Base-by-base conservation (phyloP, 1,139 yeast species). In the Komagataea norvegica region DNA sequence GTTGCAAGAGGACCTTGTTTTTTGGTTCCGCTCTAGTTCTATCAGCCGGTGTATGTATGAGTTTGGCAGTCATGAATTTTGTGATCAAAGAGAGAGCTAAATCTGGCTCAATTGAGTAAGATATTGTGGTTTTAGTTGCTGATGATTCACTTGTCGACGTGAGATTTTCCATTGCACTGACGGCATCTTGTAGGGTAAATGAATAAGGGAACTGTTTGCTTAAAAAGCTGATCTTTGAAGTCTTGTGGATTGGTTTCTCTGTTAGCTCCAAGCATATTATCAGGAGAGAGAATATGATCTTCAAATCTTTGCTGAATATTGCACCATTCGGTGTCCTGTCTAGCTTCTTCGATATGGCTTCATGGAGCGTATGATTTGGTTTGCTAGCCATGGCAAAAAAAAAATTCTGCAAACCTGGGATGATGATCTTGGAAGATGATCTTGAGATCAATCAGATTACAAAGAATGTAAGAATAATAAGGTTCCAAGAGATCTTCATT, bases 11-110 rank as follows among this genome's bases (percentile, higher is more conserved):
- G 1, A 67, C 62, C 31, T 61, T 56, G 3, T 53, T 59, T 39
- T 70, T 70, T 2, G 79, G 68, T 32, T 55, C 62, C n/a, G 57
- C 48, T 37, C 79, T 56, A 0, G 93, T 81, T 49, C 93, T 67
- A 48, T 83, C 89, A 7, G 74, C 72, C 0, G 95, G 96, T 18
- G 79, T 74, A 54, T 88, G 95, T 9, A 89, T 49, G 5, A 88
- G 61, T 43, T 77, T 79, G 0, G 93, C 85, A 1, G 65, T 65
- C 65, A 77, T 77, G 54, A 85, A 86, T 18, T 67, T 61, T 23
- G 62, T 62, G 9, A 88, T 48, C 16, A 85, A 58, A 1, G 67
- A 61, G 8, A 52, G 42, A 0, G 87, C 86, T 29, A 78, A 59
- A 6, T 70, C 73, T 0, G 66, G 59, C 37, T 70, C 73, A 26